Conservation (phyloP, 441 rosid species). For the Populus hybrid region DNA sequence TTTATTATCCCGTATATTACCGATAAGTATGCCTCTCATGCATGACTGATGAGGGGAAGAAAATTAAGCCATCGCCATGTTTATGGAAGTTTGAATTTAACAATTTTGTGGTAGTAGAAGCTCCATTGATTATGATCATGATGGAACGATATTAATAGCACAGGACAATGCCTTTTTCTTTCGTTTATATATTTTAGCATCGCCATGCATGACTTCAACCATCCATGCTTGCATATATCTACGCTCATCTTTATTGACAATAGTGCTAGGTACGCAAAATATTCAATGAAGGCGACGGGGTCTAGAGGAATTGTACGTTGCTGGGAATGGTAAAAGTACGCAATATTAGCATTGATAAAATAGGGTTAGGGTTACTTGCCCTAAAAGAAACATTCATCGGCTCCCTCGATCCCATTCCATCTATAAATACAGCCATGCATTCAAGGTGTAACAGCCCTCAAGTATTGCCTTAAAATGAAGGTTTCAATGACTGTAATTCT, state of each 20-base stretch:
- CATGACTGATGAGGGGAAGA: neutral
- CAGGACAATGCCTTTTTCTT: neutral
- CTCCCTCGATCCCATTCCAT: neutral
- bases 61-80: neutral
- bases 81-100: no score
- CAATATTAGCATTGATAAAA: no score
- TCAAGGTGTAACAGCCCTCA: neutral
- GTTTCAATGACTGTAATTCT: neutral
- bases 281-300: neutral
- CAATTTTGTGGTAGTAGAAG: no score
- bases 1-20: neutral
- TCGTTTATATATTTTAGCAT: neutral
- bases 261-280: neutral
- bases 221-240: no score
- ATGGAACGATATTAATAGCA: neutral
- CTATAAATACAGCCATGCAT: neutral
- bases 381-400: neutral
- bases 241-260: neutral
- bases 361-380: neutral
- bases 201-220: no score
- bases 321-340: neutral
- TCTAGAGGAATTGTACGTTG: neutral
- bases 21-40: neutral
- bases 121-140: neutral
- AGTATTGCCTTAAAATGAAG: neutral